Evolutionary conservation across 2,329 filamentous ascomycete species (phyloP), one percentile per base, ranked within the genome.

Genomic region (Fonsecaea pedrosoi): DNA sequence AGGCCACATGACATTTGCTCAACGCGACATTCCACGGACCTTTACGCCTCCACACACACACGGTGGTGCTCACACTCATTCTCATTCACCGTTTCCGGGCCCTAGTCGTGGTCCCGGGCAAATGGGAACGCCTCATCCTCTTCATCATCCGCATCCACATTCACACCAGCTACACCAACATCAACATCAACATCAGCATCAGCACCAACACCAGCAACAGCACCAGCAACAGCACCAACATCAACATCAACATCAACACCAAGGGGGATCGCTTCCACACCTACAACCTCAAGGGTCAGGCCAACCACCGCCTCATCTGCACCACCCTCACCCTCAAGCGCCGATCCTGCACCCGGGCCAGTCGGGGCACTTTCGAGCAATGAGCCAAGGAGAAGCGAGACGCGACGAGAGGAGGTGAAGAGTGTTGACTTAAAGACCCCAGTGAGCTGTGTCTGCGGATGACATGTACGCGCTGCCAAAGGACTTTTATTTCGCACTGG

Each of bases 41-140:
- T 70, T 65, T 34, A 70, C 68, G 9, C 68, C 68, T 42, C 68
- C 68, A 32, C 68, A 70, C 57, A 30, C 64, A 38, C 66, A 65
- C 54, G 35, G 25, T 10, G 59, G 65, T 57, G 34, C 32, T 45
- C 66, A 58, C 32, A 53, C 63, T 56, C 57, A 55, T 54, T 50
- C 48, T 13, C 64, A 65, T 25, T 66, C 60, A 21, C 59, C 59
- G 37, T 65, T 56, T 12, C 59, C 48, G 18, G 57, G 57, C 7
- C 38, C 59, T 32, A 58, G 55, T 15, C 42, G 32, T 50, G 60
- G 63, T 25, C 50, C 65, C 13, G 63, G 54, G 8, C 32, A 45
- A 6, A n/a, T 66, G 12, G 54, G 60, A 37, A 56, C 57, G 25
- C 15, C 55, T n/a, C 53, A 60, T 48, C 48, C 45, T 34, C 56